Conservation (phyloP, 345 rosid species). For the Mangifera indica region DNA sequence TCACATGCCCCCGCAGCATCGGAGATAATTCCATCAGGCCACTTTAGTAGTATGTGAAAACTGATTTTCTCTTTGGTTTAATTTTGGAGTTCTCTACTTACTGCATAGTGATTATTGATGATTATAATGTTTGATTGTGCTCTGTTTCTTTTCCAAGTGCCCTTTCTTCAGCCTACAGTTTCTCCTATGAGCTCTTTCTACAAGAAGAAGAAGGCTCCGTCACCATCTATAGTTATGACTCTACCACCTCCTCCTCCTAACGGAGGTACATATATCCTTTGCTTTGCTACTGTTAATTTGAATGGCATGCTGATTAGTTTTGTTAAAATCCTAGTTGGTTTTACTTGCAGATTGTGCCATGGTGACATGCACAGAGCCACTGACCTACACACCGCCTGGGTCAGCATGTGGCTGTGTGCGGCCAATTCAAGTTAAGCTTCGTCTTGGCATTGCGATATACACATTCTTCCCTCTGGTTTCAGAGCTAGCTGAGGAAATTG, state of each 20-base stretch:
- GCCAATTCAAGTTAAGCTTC: slow-evolving; percentile 72
- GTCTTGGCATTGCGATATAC: slow-evolving; percentile 46
- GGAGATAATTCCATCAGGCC: slow-evolving; percentile 19
- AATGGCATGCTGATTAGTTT: background rate
- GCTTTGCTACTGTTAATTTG: background rate
- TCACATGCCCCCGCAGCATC: slow-evolving; percentile 41
- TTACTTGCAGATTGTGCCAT: slow-evolving; percentile 51
- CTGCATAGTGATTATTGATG: slow-evolving; percentile 12
- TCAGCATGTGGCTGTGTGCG: slow-evolving; percentile 58
- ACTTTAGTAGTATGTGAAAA: slow-evolving; percentile 32
- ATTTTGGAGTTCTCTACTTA: slow-evolving; percentile 12
- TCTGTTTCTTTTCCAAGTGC: slow-evolving; percentile 31
- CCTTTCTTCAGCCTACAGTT: slow-evolving; percentile 37
- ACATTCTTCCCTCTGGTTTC: slow-evolving; percentile 64
- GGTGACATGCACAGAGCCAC: slow-evolving; percentile 51
- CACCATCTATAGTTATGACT: slow-evolving; percentile 36
- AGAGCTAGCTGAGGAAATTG: slow-evolving; percentile 57
- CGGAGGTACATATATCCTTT: slow-evolving; percentile 32
- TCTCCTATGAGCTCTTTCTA: slow-evolving; percentile 41
- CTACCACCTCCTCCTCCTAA: slow-evolving; percentile 74
- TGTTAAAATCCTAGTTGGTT: background rate
- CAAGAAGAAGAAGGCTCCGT: slow-evolving; percentile 43
- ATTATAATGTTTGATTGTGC: slow-evolving; percentile 2
- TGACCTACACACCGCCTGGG: slow-evolving; percentile 62
- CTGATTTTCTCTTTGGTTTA: slow-evolving; percentile 15